Evolutionary conservation across 257 asterid species (phyloP).

Genomic region (Hygrophila difformis): DNA sequence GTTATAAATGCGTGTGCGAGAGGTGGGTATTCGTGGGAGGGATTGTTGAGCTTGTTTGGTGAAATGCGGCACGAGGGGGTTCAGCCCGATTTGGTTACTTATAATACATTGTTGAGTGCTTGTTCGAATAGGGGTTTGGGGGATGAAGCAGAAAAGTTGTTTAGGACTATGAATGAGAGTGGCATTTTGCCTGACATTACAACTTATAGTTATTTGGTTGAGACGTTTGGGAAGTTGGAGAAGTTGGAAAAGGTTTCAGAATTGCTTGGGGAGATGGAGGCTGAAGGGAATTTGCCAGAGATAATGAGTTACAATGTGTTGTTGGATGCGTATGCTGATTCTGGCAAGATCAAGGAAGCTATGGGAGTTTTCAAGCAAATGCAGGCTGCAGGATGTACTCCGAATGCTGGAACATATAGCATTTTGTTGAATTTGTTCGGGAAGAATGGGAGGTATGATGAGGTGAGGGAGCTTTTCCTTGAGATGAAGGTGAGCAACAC

Average conservation of each 20-base stretch:
- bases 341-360: slow-evolving; percentile 71
- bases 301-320: slow-evolving; percentile 74
- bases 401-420: slow-evolving; percentile 82
- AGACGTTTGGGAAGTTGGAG: slow-evolving; percentile 67
- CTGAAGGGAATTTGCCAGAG: slow-evolving; percentile 75
- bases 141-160: slow-evolving; percentile 95
- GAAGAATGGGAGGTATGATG: slow-evolving; percentile 77
- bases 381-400: slow-evolving; percentile 80
- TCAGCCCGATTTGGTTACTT: slow-evolving; percentile 91
- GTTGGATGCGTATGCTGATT: slow-evolving; percentile 71
- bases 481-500: slow-evolving; percentile 94
- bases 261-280: slow-evolving; percentile 78
- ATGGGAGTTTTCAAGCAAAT: slow-evolving; percentile 88
- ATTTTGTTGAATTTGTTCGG: slow-evolving; percentile 80
- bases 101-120: slow-evolving; percentile 77
- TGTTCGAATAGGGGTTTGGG: slow-evolving; percentile 71
- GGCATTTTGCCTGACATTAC: slow-evolving; percentile 84
- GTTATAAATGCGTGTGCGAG: slow-evolving; percentile 81
- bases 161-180: slow-evolving; percentile 90
- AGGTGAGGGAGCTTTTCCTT: slow-evolving; percentile 84
- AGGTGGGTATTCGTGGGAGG: slow-evolving; percentile 95
- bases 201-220: slow-evolving; percentile 67
- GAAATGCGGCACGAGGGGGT: slow-evolving; percentile 96
- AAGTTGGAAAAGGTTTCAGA: slow-evolving; percentile 72
- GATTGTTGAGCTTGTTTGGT: slow-evolving; percentile 82